These are phyloP conservation scores for Thielaviopsis populi DNA, from an alignment of 2,329 filamentous ascomycete species.

Conservation along the genomic window DNA sequence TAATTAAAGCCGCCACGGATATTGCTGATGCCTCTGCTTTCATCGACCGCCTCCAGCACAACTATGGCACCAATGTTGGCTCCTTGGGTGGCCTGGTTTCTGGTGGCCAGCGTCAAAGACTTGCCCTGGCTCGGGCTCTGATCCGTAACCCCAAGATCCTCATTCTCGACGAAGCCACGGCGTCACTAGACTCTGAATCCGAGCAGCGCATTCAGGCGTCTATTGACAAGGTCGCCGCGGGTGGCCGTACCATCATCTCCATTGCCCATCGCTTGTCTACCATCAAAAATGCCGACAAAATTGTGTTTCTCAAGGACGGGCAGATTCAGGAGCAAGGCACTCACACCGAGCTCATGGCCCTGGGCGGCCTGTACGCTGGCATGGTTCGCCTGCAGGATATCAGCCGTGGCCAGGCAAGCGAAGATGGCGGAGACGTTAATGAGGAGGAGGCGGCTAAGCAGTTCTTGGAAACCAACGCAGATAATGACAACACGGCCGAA, in stretches of 20 bases:
- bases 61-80: slow-evolving; percentile 39
- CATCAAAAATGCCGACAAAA: slow-evolving; percentile 49
- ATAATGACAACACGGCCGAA: slow-evolving; percentile 23
- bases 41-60: slow-evolving; percentile 38
- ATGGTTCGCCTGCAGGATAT: slow-evolving; percentile 34
- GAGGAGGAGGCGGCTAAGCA: slow-evolving; percentile 22
- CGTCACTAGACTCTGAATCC: slow-evolving; percentile 42
- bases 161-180: slow-evolving; percentile 47
- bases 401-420: slow-evolving; percentile 17
- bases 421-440: slow-evolving; percentile 19
- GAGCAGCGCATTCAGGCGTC: slow-evolving; percentile 39
- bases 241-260: slow-evolving; percentile 45
- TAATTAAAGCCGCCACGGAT: slow-evolving; percentile 36
- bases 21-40: slow-evolving; percentile 46
- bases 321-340: slow-evolving; percentile 48
- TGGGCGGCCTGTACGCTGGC: slow-evolving; percentile 35
- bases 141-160: slow-evolving; percentile 42
- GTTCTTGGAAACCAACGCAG: slow-evolving; percentile 24
- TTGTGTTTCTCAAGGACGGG: slow-evolving; percentile 49
- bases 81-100: slow-evolving; percentile 39
- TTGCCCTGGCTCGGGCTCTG: slow-evolving; percentile 43
- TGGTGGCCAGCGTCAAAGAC: slow-evolving; percentile 45
- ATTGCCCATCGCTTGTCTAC: slow-evolving; percentile 50
- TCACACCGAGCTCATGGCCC: slow-evolving; percentile 42
- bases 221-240: slow-evolving; percentile 31